A percentile compares a stretch with the other conserved stretches of the same genome.
Evolutionary conservation across 768 basidiomycete genomes (phyloP).

Genomic region (Ramaria sp.): DNA sequence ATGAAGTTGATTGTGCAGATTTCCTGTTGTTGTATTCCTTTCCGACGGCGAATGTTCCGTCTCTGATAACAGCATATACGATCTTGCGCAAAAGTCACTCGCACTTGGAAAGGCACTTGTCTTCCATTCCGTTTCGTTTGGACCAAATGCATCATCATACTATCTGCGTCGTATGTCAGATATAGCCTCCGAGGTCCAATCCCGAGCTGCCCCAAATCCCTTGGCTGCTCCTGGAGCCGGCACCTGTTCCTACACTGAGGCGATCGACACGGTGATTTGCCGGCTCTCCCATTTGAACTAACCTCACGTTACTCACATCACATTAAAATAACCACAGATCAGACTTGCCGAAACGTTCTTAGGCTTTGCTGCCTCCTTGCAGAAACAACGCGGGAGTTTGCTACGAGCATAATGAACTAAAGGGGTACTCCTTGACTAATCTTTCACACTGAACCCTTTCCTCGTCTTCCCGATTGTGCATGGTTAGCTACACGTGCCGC

Average conservation of each 20-base stretch:
- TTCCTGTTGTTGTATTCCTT: conserved; percentile 44
- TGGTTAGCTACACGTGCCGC: no score
- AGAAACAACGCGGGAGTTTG: conserved; percentile 43
- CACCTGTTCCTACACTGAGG: conserved; percentile 38
- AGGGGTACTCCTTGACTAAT: no score
- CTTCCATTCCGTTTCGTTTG: conserved; percentile 52
- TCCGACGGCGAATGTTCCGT: conserved; percentile 43
- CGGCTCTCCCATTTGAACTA: not conserved
- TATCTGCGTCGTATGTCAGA: conserved; percentile 38
- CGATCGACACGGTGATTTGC: conserved; percentile 38
- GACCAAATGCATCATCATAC: conserved; percentile 18
- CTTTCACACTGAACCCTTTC: not conserved
- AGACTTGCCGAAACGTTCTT: conserved; percentile 48
- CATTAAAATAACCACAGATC: conserved; percentile 24
- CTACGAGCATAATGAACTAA: conserved; percentile 15
- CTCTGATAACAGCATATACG: conserved; percentile 26
- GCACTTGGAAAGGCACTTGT: conserved; percentile 42
- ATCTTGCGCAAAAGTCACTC: conserved; percentile 32
- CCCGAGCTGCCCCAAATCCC: conserved; percentile 30
- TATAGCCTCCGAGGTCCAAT: conserved; percentile 40
- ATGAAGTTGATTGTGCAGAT: conserved; percentile 18
- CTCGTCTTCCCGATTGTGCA: no score
- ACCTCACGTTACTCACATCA: not conserved
- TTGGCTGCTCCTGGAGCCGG: conserved; percentile 21
- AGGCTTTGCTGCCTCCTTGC: conserved; percentile 45